phyloP scores from a whole-genome alignment of 1,284 basidiomycete species.

The Cystobasidium pallidum region DNA sequence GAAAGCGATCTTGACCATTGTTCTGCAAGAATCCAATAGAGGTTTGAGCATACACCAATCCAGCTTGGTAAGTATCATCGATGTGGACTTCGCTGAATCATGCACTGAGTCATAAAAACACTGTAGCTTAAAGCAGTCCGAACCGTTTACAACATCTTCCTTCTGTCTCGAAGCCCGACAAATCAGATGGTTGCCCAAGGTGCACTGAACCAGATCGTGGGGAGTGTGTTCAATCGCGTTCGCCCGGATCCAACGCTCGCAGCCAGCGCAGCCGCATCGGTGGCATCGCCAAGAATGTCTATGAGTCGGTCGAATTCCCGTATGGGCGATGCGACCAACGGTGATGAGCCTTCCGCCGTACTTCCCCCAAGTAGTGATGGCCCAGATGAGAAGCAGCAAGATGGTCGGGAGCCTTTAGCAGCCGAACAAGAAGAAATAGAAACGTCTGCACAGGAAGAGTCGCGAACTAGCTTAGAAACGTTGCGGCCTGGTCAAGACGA shows the following conservation, averaged over 20 bases:
- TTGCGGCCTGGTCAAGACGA: not conserved
- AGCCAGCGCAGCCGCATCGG: constrained; percentile 3
- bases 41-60: constrained; percentile 83
- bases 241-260: constrained; percentile 36
- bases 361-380: not conserved
- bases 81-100: no score
- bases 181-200: constrained; percentile 97
- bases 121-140: constrained; percentile 79
- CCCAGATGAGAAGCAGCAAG: no score
- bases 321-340: not conserved
- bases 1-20: constrained; percentile 84
- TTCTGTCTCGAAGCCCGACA: constrained; percentile 81
- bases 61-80: constrained; percentile 62
- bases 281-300: constrained; percentile 8
- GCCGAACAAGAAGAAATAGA: not conserved
- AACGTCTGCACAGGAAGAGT: not conserved
- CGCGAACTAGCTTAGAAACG: constrained; percentile 7
- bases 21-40: constrained; percentile 69
- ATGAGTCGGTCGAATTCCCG: constrained; percentile 25
- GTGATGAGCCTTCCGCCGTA: not conserved
- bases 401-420: no score
- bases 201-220: constrained; percentile 93
- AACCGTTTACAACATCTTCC: constrained; percentile 95
- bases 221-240: constrained; percentile 83
- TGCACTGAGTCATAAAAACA: not conserved